Conservation (phyloP, 2,329 filamentous ascomycete species). For the Fusarium sp. region DNA sequence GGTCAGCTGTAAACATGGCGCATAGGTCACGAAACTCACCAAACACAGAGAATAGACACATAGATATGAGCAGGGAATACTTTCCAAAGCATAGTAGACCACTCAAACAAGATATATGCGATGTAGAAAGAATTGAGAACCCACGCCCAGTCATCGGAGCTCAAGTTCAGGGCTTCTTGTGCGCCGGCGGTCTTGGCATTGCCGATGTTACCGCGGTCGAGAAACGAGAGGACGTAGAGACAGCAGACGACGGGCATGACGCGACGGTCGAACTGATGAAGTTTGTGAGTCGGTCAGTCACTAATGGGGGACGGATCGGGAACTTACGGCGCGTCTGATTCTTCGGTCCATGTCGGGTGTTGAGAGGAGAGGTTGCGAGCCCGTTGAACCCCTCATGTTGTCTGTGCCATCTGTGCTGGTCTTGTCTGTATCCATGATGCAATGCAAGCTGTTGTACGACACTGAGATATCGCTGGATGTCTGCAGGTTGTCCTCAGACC, state of each 20-base stretch:
- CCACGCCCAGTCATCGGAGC: constrained; percentile 28
- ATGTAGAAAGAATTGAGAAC: constrained; percentile 36
- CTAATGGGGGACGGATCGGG: too few relatives aligned
- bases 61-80: constrained; percentile 28
- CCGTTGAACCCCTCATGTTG: not conserved
- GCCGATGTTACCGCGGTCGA: constrained; percentile 35
- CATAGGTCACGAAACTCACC: too few relatives aligned
- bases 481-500: rapidly evolving
- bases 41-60: constrained; percentile 16
- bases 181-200: constrained; percentile 34
- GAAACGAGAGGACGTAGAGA: constrained; percentile 33
- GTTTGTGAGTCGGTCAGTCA: not conserved
- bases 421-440: not conserved
- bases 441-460: not conserved
- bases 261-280: constrained; percentile 12
- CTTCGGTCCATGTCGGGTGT: not conserved
- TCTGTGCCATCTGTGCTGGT: not conserved
- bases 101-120: constrained; percentile 30
- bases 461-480: not conserved
- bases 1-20: too few relatives aligned
- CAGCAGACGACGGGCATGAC: constrained; percentile 32
- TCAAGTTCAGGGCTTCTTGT: constrained; percentile 16
- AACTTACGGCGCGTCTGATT: not conserved
- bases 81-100: constrained; percentile 36
- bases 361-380: not conserved